Evolutionary conservation across 2,329 filamentous ascomycete genomes (phyloP), one percentile per base, ranked within the genome.

Genomic region (Paraphaeosphaeria sporulosa): DNA sequence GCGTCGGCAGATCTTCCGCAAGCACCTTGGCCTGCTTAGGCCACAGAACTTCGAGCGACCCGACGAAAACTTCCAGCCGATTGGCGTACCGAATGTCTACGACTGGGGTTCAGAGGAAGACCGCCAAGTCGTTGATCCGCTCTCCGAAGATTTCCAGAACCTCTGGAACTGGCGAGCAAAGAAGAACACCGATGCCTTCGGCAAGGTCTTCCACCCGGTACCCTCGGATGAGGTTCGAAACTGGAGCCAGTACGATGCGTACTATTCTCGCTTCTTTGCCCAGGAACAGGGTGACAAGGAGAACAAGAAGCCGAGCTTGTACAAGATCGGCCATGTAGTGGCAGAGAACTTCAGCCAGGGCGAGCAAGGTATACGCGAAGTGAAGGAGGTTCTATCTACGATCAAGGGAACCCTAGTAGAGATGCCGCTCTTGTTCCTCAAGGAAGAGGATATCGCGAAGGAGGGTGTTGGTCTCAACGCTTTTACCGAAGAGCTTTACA

Each of bases 341-440:
- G 76, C 78, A 0, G 81, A 83, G 65, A 80, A 82, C 57, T 84
- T 84, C 60, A 63, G 67, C 5, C 72, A 75, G 36, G 81, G 80
- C 6, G 77, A 79, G 49, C 71, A 80, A 58, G 81, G 80, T 32
- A 71, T 81, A 23, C 65, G 68, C 36, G 80, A 83, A 69, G 79
- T 83, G 48, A 87, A 87, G 71, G 89, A 91, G 54, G 88, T 94
- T 71, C 92, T 96, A 86, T 89, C 64, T 40, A 76, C 69, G 30
- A 91, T 94, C 8, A 88, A 89, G 47, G 81, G 81, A n/a, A 82
- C 76, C 19, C 64, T 84, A 51, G 81, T 97, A 8, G 92, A 97
- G 82, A 97, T 97, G 94, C 93, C 93, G 30, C 82, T 97, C 68
- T 83, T 92, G 66, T 97, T 97, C 81, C 81, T 97, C 76, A 89